Evolutionary conservation across 192 early-diverging fungal genomes (phyloP), one percentile per base, ranked within the genome.

Genomic region (Mortierella claussenii): DNA sequence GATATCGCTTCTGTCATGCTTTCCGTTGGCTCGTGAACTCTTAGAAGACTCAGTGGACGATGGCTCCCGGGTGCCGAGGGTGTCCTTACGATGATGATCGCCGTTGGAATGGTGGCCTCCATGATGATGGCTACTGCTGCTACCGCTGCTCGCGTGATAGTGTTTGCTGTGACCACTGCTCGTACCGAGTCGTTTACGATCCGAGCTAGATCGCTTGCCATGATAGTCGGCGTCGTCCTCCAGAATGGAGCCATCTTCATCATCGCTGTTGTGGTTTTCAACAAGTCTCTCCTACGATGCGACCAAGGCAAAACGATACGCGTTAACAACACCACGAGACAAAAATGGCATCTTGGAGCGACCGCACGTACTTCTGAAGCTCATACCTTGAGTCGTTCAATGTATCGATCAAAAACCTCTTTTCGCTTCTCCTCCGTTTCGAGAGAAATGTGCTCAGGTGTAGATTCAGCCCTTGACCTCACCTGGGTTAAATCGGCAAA

Each of bases 341-440:
- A 20, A 9, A 0, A 48, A 13, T 48, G 10, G 21, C 21, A n/a
- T n/a, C n/a, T n/a, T n/a, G n/a, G n/a, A n/a, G n/a, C n/a, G n/a
- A n/a, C n/a, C n/a, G n/a, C n/a, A n/a, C n/a, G n/a, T n/a, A n/a
- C n/a, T 49, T 49, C 13, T 49, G 2, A 26, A 10, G 0, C 11
- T 20, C 30, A 20, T 85, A 85, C 95, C 80, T 85, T 88, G 15
- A 89, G 61, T 11, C 92, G 70, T 47, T 83, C 82, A 21, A 94
- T 74, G 20, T 86, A 89, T 65, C 87, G 87, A 33, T 93, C 88
- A 79, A 96, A 98, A 10, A 89, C 86, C 75, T 89, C 87, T 33
- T 87, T 81, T 17, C 91, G 80, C 53, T 80, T 82, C 8, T 83
- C 56, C 49, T 94, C 94, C 6, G 83, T 81, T 8, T 88, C 89